Conservation (phyloP, 2,329 filamentous ascomycete species). For the Trichoderma oligosporum region DNA sequence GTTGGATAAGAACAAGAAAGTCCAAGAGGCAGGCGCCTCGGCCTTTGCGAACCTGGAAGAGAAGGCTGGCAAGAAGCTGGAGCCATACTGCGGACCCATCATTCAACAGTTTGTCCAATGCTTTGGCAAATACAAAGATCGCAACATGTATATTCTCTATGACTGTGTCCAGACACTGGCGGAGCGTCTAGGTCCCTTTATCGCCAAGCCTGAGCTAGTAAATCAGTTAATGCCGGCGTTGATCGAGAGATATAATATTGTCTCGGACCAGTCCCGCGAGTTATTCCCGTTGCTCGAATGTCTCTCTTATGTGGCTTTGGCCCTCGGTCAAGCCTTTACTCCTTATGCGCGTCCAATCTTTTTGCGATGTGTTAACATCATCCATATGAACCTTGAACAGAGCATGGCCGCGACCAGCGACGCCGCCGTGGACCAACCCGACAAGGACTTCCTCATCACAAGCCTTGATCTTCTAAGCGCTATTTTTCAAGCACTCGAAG, state of each 20-base stretch:
- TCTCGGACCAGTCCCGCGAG: conserved; percentile 85
- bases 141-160: conserved; percentile 98
- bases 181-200: conserved; percentile 77
- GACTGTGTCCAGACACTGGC: conserved; percentile 97
- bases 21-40: conserved; percentile 92
- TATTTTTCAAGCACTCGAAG: conserved; percentile 83
- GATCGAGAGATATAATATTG: conserved; percentile 80
- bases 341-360: conserved; percentile 87
- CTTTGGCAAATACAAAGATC: conserved; percentile 94
- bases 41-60: conserved; percentile 96
- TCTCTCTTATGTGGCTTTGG: conserved; percentile 86
- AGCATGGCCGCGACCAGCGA: conserved; percentile 67
- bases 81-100: conserved; percentile 85
- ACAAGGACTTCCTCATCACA: conserved; percentile 96
- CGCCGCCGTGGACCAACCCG: conserved; percentile 67
- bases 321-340: conserved; percentile 75
- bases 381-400: conserved; percentile 85
- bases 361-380: conserved; percentile 80
- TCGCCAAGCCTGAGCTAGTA: conserved; percentile 78
- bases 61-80: conserved; percentile 75
- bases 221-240: conserved; percentile 88
- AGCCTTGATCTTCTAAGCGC: conserved; percentile 90
- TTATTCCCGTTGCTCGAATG: conserved; percentile 95
- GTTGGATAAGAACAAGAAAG: conserved; percentile 96
- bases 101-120: conserved; percentile 88